phyloP scores from a whole-genome alignment of 352 stramenopile species.

The Blastocystis sp. region DNA sequence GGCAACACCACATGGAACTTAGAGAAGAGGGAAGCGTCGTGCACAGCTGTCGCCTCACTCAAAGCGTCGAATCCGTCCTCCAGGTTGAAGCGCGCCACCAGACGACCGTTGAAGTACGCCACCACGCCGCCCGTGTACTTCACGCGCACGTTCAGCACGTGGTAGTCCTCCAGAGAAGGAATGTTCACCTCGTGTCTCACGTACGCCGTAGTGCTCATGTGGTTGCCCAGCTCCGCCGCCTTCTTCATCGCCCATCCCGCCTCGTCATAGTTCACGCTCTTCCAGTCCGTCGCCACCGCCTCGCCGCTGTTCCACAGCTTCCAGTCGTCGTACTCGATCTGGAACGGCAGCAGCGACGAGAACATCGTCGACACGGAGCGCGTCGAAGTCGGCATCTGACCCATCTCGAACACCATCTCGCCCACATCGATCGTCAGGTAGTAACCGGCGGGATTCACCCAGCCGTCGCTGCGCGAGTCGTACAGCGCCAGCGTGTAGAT shows the following conservation, averaged over 20 bases:
- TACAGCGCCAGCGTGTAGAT: not conserved
- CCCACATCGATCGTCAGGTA: not conserved
- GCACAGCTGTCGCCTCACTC: not conserved
- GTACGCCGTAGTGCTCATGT: not conserved
- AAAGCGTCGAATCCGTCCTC: not conserved
- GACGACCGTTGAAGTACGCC: not conserved
- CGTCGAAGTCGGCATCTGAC: not conserved
- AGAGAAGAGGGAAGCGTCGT: not conserved
- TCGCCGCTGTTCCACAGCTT: not conserved
- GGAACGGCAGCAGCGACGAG: not conserved
- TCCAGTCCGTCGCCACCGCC: not conserved
- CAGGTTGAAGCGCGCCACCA: slow-evolving; percentile 22
- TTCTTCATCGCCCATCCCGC: not conserved
- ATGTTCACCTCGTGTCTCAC: not conserved
- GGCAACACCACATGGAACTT: slow-evolving; percentile 11
- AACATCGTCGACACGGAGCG: not conserved
- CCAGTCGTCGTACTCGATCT: not conserved
- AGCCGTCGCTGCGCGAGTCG: not conserved
- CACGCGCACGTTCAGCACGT: slow-evolving; percentile 13
- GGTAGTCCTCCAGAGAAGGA: not conserved
- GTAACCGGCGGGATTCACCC: not conserved
- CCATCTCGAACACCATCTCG: slow-evolving; percentile 38
- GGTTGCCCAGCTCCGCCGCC: not conserved
- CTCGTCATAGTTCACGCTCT: not conserved
- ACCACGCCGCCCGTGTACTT: slow-evolving; percentile 8